These are phyloP conservation scores for Claviceps lovelessii DNA, from an alignment of 2,329 filamentous ascomycete species.

Conservation along the genomic window DNA sequence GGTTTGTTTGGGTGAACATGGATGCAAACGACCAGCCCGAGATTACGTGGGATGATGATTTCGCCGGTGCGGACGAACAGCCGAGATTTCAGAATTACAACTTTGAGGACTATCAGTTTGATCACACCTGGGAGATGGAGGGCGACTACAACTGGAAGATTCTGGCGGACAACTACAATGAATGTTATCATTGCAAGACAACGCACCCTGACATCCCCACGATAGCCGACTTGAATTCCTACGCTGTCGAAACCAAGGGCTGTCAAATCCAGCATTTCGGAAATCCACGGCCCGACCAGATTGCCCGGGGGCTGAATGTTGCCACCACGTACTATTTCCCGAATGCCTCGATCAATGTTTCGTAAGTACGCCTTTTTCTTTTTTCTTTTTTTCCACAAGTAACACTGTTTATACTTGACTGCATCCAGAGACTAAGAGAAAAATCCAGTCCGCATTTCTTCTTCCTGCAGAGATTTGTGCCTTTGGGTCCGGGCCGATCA, in stretches of 20 bases:
- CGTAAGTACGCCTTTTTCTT: conserved; percentile 23
- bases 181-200: conserved; percentile 49
- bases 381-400: not conserved
- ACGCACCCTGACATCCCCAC: conserved; percentile 43
- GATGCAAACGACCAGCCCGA: conserved; percentile 31
- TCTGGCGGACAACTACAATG: conserved; percentile 50
- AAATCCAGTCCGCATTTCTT: conserved; percentile 41
- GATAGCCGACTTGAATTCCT: conserved; percentile 42
- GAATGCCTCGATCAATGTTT: conserved; percentile 35
- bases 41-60: conserved; percentile 37
- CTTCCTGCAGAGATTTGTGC: conserved; percentile 49
- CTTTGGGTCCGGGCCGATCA: conserved; percentile 33
- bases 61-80: conserved; percentile 31
- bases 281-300: conserved; percentile 32
- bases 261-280: conserved; percentile 37
- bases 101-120: conserved; percentile 40
- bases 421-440: not conserved
- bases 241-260: conserved; percentile 34
- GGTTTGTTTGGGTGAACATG: conserved; percentile 46
- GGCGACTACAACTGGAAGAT: conserved; percentile 47
- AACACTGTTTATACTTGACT: too few species aligned
- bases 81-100: conserved; percentile 29
- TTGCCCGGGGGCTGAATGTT: conserved; percentile 29
- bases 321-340: conserved; percentile 35
- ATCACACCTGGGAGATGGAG: conserved; percentile 43